phyloP scores from a whole-genome alignment of 345 rosid species.

The Gossypium raimondii region DNA sequence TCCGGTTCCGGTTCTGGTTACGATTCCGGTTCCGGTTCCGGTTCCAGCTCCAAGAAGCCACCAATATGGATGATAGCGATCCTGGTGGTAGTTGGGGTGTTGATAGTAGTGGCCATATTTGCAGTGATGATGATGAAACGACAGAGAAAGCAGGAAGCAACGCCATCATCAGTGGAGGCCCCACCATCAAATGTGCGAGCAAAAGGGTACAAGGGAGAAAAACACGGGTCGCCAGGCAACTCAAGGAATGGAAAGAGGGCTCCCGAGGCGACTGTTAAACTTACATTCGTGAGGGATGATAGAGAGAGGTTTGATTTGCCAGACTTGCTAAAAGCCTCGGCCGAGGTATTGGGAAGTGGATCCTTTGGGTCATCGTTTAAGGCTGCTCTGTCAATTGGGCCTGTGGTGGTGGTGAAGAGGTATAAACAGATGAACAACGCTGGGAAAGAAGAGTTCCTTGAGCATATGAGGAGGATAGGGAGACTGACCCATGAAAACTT shows the following conservation, averaged over 20 bases:
- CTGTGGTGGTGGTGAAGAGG: conserved; percentile 80
- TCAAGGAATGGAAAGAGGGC: conserved; percentile 30
- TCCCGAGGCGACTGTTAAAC: conserved; percentile 29
- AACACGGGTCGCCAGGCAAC: conserved; percentile 3
- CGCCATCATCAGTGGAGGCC: conserved; percentile 33
- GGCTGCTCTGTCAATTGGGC: conserved; percentile 47
- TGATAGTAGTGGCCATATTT: conserved; percentile 19
- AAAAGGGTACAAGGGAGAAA: conserved; percentile 39
- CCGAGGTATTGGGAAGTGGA: conserved; percentile 86
- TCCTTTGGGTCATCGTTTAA: conserved; percentile 82
- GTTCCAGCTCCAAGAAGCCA: conserved; percentile 12
- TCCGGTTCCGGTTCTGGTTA: no score
- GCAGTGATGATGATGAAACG: conserved; percentile 16
- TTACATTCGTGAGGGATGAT: conserved; percentile 68
- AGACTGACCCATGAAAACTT: conserved; percentile 65
- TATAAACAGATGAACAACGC: conserved; percentile 83
- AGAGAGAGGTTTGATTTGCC: conserved; percentile 66
- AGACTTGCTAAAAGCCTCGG: conserved; percentile 80
- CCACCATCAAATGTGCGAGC: conserved; percentile 41
- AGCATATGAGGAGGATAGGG: conserved; percentile 83
- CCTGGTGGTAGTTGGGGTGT: conserved; percentile 5
- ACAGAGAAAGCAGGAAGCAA: conserved; percentile 8
- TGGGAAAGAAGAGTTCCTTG: conserved; percentile 74
- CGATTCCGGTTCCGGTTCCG: rapidly evolving
- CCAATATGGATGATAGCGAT: conserved; percentile 14